Conservation (phyloP, 2,329 filamentous ascomycete genomes). For the Trichophaea hybrida region DNA sequence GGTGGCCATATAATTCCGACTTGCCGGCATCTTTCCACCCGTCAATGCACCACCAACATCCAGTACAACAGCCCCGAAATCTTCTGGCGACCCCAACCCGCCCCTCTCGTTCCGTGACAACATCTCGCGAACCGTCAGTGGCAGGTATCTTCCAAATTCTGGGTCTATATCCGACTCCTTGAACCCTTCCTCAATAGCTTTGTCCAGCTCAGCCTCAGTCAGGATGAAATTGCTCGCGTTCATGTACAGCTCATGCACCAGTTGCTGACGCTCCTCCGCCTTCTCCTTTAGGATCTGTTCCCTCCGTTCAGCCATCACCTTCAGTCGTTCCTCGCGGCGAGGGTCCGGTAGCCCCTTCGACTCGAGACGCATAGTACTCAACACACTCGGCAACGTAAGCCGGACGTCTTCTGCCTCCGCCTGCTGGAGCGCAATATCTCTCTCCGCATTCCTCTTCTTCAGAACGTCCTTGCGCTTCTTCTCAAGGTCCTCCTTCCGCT, state of each 20-base stretch:
- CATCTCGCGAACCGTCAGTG: constrained; percentile 39
- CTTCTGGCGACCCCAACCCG: not conserved
- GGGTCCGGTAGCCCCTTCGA: constrained; percentile 48
- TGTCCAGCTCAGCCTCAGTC: constrained; percentile 59
- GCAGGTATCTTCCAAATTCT: constrained; percentile 17
- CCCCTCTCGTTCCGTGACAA: constrained; percentile 26
- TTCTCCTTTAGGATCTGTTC: constrained; percentile 38
- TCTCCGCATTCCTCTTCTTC: constrained; percentile 37
- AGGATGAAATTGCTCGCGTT: constrained; percentile 79
- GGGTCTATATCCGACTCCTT: constrained; percentile 30
- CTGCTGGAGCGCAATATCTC: constrained; percentile 42
- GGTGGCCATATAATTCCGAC: not conserved
- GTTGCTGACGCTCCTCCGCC: constrained; percentile 48
- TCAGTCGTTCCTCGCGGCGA: constrained; percentile 42
- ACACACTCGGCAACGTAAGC: constrained; percentile 55
- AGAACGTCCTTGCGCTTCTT: constrained; percentile 33
- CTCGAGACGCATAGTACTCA: constrained; percentile 37
- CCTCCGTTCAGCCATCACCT: constrained; percentile 33
- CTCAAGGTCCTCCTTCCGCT: constrained; percentile 43
- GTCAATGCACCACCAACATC: constrained; percentile 21
- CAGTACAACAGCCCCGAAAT: not conserved
- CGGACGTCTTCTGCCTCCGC: constrained; percentile 62
- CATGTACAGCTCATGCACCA: constrained; percentile 78
- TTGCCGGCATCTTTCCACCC: constrained; percentile 14
- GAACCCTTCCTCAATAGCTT: constrained; percentile 55